A percentile compares a stretch with the other conserved stretches of the same genome.
Conservation (phyloP, 2,329 filamentous ascomycete species). For the Ophiostoma angusticollis region DNA sequence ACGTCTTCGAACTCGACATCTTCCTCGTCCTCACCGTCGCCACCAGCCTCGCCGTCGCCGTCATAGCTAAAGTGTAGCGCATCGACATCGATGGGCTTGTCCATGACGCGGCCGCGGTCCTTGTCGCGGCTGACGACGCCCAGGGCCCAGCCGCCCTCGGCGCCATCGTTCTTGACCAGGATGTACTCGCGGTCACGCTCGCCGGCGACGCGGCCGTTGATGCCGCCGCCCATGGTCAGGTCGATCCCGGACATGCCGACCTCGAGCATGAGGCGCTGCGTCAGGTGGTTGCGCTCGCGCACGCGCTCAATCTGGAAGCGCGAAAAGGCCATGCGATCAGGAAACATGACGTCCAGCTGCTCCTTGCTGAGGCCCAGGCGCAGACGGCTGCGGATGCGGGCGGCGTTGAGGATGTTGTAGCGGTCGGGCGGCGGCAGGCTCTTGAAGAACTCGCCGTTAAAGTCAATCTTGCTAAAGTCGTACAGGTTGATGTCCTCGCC, state of each 20-base stretch:
- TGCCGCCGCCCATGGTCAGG: slow-evolving; percentile 50
- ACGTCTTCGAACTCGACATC: slow-evolving; percentile 78
- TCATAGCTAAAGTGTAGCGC: slow-evolving; percentile 44
- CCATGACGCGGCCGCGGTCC: slow-evolving; percentile 60
- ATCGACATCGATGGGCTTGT: slow-evolving; percentile 90
- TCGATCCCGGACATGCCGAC: slow-evolving; percentile 78
- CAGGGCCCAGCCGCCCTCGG: slow-evolving; percentile 89
- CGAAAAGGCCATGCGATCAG: slow-evolving; percentile 93
- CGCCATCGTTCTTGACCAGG: slow-evolving; percentile 86
- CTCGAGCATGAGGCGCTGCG: slow-evolving; percentile 86
- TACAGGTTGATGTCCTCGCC: slow-evolving; percentile 88
- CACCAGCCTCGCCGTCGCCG: slow-evolving; percentile 42
- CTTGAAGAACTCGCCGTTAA: slow-evolving; percentile 88
- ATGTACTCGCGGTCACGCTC: slow-evolving; percentile 92
- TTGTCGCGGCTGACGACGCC: slow-evolving; percentile 84
- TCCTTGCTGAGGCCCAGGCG: slow-evolving; percentile 96
- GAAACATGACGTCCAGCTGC: slow-evolving; percentile 92
- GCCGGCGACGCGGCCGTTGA: slow-evolving; percentile 62
- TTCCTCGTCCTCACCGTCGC: slow-evolving; percentile 53
- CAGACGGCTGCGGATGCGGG: slow-evolving; percentile 71
- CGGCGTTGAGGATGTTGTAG: slow-evolving; percentile 96
- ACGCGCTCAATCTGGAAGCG: slow-evolving; percentile 94
- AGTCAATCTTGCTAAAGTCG: slow-evolving; percentile 98
- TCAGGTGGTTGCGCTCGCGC: slow-evolving; percentile 82
- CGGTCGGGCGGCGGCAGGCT: slow-evolving; percentile 80